A percentile compares a stretch with the other conserved stretches of the same genome.
Evolutionary conservation across 495 filamentous ascomycete species (phyloP).

Genomic region (Neurospora pannonica): DNA sequence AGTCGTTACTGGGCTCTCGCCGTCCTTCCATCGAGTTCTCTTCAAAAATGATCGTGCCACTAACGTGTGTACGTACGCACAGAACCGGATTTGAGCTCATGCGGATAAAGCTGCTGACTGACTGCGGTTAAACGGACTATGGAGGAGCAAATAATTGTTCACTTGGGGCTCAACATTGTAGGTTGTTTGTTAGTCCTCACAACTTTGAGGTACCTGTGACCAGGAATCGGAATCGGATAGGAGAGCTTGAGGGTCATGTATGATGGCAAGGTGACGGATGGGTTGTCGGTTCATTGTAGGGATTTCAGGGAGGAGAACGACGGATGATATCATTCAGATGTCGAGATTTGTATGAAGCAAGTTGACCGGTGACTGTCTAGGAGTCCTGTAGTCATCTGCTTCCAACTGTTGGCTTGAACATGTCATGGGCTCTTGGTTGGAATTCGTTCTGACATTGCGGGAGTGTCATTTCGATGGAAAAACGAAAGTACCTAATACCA

Average conservation of each 20-base stretch:
- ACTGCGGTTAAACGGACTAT: background rate
- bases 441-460: background rate
- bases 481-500: background rate
- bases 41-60: background rate
- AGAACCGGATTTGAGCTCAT: background rate
- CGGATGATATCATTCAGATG: background rate
- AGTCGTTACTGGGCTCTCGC: background rate
- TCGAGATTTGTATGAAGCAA: background rate
- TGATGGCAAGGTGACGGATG: background rate
- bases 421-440: background rate
- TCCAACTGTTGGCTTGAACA: background rate
- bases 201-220: background rate
- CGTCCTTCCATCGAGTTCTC: background rate
- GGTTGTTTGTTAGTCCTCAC: too few species aligned
- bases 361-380: background rate
- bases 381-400: background rate
- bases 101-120: background rate
- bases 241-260: background rate
- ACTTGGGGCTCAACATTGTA: background rate
- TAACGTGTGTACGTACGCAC: background rate
- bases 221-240: background rate
- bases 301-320: background rate
- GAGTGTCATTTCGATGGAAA: background rate
- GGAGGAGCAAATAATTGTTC: background rate
- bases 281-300: background rate